phyloP scores from a whole-genome alignment of 1,284 basidiomycete species.

The Trichosporon sp. region DNA sequence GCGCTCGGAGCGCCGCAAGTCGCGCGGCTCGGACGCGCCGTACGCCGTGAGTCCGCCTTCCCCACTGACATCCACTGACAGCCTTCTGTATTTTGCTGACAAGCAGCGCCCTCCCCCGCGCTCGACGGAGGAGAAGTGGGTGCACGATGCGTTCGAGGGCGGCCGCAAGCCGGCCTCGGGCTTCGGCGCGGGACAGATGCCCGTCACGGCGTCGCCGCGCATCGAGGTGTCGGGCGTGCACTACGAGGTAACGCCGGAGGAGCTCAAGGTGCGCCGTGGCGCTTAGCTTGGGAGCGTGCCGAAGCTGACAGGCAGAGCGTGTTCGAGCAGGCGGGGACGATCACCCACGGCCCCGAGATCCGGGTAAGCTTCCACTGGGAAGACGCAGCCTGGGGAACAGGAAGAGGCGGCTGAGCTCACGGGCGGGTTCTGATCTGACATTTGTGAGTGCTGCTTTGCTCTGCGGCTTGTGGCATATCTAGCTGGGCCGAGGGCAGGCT shows the following conservation, averaged over 20 bases:
- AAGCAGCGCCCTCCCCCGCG: conserved; percentile 45
- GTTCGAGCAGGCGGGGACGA: conserved; percentile 86
- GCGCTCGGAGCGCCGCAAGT: conserved; percentile 16
- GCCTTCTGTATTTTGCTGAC: background rate
- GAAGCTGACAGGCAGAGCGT: conserved; percentile 59
- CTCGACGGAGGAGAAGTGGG: conserved; percentile 47
- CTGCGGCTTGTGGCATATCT: too few species aligned
- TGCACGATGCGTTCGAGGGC: conserved; percentile 45
- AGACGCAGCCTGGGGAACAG: background rate
- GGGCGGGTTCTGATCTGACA: conserved; percentile 24
- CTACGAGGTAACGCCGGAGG: conserved; percentile 85
- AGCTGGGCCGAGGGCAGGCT: too few species aligned
- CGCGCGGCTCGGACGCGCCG: conserved; percentile 26
- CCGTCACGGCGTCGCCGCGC: conserved; percentile 56
- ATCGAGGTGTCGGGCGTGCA: conserved; percentile 84
- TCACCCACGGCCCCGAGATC: conserved; percentile 85
- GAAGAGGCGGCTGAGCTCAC: conserved; percentile 20
- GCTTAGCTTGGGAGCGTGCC: too few species aligned
- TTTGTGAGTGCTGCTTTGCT: conserved; percentile 25
- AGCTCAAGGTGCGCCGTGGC: conserved; percentile 66
- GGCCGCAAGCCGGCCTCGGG: conserved; percentile 2
- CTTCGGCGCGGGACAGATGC: conserved; percentile 19
- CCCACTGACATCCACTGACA: background rate
- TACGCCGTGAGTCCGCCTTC: conserved; percentile 31
- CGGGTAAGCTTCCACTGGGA: conserved; percentile 60